Evolutionary conservation across 495 filamentous ascomycete genomes (phyloP), one percentile per base, ranked within the genome.

Genomic region (Penicillium daleae): DNA sequence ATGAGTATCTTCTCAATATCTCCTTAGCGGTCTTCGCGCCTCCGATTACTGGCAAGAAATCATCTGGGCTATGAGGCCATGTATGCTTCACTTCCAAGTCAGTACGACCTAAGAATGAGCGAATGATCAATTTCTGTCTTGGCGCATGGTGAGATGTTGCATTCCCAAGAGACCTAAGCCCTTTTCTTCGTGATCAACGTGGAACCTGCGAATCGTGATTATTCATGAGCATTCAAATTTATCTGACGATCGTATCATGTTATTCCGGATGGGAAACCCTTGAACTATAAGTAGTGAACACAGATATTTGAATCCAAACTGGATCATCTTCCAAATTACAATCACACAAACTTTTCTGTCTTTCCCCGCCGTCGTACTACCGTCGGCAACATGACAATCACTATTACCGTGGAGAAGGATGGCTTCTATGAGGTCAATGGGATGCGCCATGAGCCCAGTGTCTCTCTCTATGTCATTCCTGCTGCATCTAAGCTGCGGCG

Each of bases 401-500:
- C 76, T 12, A 76, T 78, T 58, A 76, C 73, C 12, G 73, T 76
- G 7, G 74, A 75, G 49, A 75, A 76, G 48, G 73, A 78, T 63
- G 73, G 74, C 32, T 75, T 68, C 57, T 77, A 78, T 44, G 71
- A 77, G 51, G 66, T 78, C 49, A 78, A 77, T 26, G 74, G 73
- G 10, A 59, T 60, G 21, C 61, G 59, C 0, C 70, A 71, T 35
- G 75, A 77, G 51, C 73, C 75, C 9, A 63, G 59, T 27, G 67
- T 76, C 17, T 70, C 70, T 49, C 61, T 77, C n/a, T 62, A 75
- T 53, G 63, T 74, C 33, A 67, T 74, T 24, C 72, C 78, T 1
- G 81, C 75, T 0, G 78, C 80, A 19, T 77, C 80, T 44, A 81
- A 82, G 71, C 71, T 84, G 26, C 76, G 80, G 6, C 73, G 76